phyloP scores from a whole-genome alignment of 495 filamentous ascomycete genomes.

The Evernia prunastri region DNA sequence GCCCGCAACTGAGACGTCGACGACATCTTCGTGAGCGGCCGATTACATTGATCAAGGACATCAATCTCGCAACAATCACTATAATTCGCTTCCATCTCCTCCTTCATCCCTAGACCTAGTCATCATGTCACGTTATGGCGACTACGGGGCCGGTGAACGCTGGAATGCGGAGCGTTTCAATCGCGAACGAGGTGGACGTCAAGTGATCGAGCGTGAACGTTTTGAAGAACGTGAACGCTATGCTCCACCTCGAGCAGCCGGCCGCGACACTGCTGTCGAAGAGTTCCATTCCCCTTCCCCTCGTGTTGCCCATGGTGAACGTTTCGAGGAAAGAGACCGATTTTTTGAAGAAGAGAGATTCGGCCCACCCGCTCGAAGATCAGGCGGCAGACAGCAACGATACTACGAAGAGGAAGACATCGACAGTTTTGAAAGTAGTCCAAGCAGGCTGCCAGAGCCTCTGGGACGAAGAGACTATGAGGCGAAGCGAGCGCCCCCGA shows the following conservation, averaged over 20 bases:
- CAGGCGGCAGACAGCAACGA: slow-evolving; percentile 34
- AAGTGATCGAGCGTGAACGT: slow-evolving; percentile 40
- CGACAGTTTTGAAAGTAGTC: slow-evolving; percentile 31
- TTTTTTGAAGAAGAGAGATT: slow-evolving; percentile 51
- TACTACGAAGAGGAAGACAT: slow-evolving; percentile 48
- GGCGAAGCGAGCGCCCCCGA: slow-evolving; percentile 27
- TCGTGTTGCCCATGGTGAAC: slow-evolving; percentile 38
- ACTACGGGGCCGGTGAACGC: slow-evolving; percentile 30
- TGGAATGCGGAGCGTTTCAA: slow-evolving; percentile 47
- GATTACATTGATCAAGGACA: neutral
- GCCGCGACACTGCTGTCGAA: slow-evolving; percentile 31
- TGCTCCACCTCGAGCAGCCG: slow-evolving; percentile 18
- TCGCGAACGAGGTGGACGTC: slow-evolving; percentile 41
- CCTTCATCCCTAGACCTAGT: neutral
- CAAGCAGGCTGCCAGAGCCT: slow-evolving; percentile 30
- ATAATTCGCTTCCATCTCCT: neutral
- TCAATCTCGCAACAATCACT: neutral
- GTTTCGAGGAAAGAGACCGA: slow-evolving; percentile 45
- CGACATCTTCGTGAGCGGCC: neutral
- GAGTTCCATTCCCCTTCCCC: slow-evolving; percentile 33
- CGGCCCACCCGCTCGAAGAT: slow-evolving; percentile 44
- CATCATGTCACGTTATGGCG: slow-evolving; percentile 42
- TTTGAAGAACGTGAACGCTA: slow-evolving; percentile 30
- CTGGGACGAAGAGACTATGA: neutral
- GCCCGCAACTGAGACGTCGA: neutral